phyloP scores from a whole-genome alignment of 345 rosid genomes.

The Sisymbrium altissimum region DNA sequence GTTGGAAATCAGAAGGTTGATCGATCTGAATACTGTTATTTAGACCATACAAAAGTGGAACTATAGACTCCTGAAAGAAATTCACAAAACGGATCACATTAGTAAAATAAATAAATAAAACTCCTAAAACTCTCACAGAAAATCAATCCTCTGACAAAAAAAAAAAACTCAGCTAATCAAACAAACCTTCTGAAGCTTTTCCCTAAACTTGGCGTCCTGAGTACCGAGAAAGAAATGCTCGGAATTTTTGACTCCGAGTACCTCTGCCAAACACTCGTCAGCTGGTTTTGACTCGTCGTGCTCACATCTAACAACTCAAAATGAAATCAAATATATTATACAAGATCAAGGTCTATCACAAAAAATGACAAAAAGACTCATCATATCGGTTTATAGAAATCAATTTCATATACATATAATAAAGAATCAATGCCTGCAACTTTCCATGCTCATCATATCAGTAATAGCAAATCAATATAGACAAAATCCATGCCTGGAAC shows the following conservation, averaged over 20 bases:
- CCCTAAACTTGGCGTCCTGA: conserved; percentile 71
- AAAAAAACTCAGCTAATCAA: background rate
- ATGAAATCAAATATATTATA: background rate
- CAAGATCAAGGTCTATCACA: too few relatives aligned
- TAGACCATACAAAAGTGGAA: conserved; percentile 72
- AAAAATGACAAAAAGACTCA: too few relatives aligned
- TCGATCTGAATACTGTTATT: conserved; percentile 75
- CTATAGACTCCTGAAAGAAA: conserved; percentile 62
- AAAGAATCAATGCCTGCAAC: background rate
- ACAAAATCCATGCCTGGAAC: background rate
- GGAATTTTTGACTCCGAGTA: conserved; percentile 54
- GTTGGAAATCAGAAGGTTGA: conserved; percentile 75
- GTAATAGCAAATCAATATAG: background rate
- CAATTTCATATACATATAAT: background rate
- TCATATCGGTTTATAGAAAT: too few relatives aligned
- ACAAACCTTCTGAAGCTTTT: conserved; percentile 63
- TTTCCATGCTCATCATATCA: background rate
- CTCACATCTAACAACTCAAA: conserved; percentile 54
- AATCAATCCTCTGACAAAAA: background rate
- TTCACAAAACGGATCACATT: background rate
- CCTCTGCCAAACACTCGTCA: conserved; percentile 62
- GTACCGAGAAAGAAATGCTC: conserved; percentile 89
- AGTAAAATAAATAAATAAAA: background rate
- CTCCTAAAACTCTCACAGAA: background rate
- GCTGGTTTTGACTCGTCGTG: conserved; percentile 65